A percentile compares a stretch with the other conserved stretches of the same genome.
Evolutionary conservation across 1,139 yeast genomes (phyloP).

Genomic region (Candida dubliniensis): DNA sequence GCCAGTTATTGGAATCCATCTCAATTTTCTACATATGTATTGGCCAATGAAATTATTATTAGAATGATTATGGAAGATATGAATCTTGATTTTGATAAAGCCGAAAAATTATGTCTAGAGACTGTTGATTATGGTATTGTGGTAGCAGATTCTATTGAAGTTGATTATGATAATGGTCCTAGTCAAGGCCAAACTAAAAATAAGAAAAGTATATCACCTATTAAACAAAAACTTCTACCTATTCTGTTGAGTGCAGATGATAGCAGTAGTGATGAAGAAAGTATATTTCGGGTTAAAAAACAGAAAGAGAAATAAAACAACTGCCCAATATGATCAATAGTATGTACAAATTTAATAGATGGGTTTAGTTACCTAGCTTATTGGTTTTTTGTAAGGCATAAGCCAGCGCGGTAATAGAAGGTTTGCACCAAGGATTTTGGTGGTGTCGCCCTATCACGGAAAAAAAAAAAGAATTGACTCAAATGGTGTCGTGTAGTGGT

Average conservation of each 20-base stretch:
- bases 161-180: conserved; percentile 25
- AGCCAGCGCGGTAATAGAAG: too few relatives aligned
- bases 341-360: too few relatives aligned
- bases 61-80: conserved; percentile 52
- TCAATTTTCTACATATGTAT: conserved; percentile 56
- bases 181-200: neutral
- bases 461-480: too few relatives aligned
- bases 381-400: too few relatives aligned
- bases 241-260: neutral
- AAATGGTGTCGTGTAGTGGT: too few relatives aligned
- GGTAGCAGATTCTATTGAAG: conserved; percentile 41
- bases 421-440: too few relatives aligned
- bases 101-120: conserved; percentile 43
- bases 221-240: neutral
- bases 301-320: too few relatives aligned
- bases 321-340: too few relatives aligned
- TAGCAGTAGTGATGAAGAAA: neutral
- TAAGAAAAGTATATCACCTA: neutral
- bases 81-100: conserved; percentile 34
- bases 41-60: conserved; percentile 64
- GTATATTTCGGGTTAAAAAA: neutral
- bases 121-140: conserved; percentile 59
- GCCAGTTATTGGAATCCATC: conserved; percentile 61
- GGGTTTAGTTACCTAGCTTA: too few relatives aligned
- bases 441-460: too few relatives aligned